Base-by-base conservation (phyloP, 225 moss, liverwort and hornwort genomes). In the Neckera pumila region DNA sequence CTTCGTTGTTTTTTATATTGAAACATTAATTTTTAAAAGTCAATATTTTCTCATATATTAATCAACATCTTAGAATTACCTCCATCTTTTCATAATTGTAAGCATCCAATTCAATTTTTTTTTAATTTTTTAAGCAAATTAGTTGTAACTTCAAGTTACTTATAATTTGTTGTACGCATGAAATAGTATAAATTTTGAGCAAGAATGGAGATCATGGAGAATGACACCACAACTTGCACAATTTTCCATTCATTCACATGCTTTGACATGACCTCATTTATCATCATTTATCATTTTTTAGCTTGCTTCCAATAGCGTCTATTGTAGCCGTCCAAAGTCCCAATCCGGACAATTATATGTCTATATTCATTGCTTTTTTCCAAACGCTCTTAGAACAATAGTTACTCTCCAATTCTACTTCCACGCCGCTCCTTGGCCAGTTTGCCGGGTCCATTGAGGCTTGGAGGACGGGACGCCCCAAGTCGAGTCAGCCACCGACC, bases 181-280 rank as follows among this genome's bases (percentile, higher is more conserved):
- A 16, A 16, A 43, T 27, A 10, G 10, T 45, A 10, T 10, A 30
- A 43, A 10, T 28, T 45, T 73, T 1, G 0, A 72, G 28, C 1
- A 72, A 72, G 10, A 27, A 43, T 72, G 9, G 2, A 72, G 43
- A 70, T 40, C 5, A 42, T 42, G 15, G 25, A 51, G 51, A 26
- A 43, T 17, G 26, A 42, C 17, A 27, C 0, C 0, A 0, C 7
- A 27, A 27, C 25, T 27, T 43, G 43, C 26, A 43, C 0, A 0
- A 16, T 43, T 72, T 10, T 43, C 9, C 10, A 72, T 72, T 72
- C 0, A 0, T 10, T 17, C 2, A 45, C 6, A 73, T 28, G 3
- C 8, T 75, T 76, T 7, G 33, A 0, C 3, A 51, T 11, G 7
- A 12, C 20, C 12, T 33, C 31, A 45, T 45, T 45, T 45, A 45